Conservation (phyloP, 805 yeast genomes). For the Naumovozyma baii region DNA sequence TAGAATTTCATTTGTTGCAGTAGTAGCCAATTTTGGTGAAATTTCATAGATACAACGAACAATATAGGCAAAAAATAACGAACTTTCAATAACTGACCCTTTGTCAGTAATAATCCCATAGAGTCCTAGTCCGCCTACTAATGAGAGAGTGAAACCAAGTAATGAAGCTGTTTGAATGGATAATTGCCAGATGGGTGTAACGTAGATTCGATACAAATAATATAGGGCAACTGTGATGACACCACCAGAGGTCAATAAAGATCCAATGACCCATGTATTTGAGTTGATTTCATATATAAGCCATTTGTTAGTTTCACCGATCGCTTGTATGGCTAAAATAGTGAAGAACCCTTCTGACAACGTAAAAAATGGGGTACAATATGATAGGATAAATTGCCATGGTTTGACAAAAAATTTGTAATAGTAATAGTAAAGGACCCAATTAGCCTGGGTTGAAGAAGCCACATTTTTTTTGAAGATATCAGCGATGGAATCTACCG, state of each 20-base stretch:
- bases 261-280: conserved; percentile 71
- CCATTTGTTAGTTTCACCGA: conserved; percentile 75
- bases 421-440: conserved; percentile 27
- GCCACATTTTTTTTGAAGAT: conserved; percentile 13
- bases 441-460: conserved; percentile 11
- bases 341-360: conserved; percentile 90
- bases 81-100: conserved; percentile 87
- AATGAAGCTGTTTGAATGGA: conserved; percentile 70
- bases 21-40: conserved; percentile 73
- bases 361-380: conserved; percentile 84
- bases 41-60: conserved; percentile 90
- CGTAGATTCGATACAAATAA: conserved; percentile 75
- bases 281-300: conserved; percentile 42
- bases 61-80: conserved; percentile 78
- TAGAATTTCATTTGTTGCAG: conserved; percentile 36
- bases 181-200: conserved; percentile 60
- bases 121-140: conserved; percentile 62
- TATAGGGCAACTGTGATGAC: conserved; percentile 68
- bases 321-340: conserved; percentile 80
- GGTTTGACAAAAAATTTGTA: conserved; percentile 38
- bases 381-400: conserved; percentile 65
- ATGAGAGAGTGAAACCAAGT: conserved; percentile 75
- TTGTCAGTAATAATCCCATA: conserved; percentile 75
- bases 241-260: conserved; percentile 62
- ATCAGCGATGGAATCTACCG: conserved; percentile 16